Percentiles rank a stretch among this genome's conserved stretches.
Evolutionary conservation across 352 stramenopile genomes (phyloP).

Genomic region (Phytophthora rubi): DNA sequence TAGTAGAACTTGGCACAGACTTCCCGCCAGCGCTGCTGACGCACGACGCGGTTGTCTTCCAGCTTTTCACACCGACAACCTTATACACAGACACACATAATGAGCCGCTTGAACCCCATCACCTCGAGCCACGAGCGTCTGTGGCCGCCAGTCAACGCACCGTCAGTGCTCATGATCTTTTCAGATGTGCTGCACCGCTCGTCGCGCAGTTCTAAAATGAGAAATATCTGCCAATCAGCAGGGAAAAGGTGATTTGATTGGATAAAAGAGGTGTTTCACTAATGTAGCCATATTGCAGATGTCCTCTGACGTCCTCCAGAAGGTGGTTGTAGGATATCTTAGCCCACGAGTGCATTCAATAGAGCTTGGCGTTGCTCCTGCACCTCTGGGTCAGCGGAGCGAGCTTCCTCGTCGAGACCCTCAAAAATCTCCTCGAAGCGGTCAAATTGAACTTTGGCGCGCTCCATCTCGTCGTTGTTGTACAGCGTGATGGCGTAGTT

Average conservation of each 20-base stretch:
- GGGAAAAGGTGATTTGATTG: slow-evolving; percentile 4
- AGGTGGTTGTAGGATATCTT: slow-evolving; percentile 9
- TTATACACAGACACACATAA: slow-evolving; percentile 8
- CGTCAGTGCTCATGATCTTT: slow-evolving; percentile 26
- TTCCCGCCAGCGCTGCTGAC: slow-evolving; percentile 58
- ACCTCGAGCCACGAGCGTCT: not conserved
- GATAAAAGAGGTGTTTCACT: slow-evolving; percentile 14
- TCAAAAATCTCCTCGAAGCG: slow-evolving; percentile 87
- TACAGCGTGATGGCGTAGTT: slow-evolving; percentile 91
- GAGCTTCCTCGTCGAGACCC: slow-evolving; percentile 69
- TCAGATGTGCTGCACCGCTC: slow-evolving; percentile 14
- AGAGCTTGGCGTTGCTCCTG: slow-evolving; percentile 78
- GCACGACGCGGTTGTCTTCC: slow-evolving; percentile 26
- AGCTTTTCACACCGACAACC: slow-evolving; percentile 49
- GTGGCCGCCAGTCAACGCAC: slow-evolving; percentile 18
- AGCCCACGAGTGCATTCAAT: slow-evolving; percentile 71
- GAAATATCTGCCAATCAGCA: slow-evolving; percentile 22
- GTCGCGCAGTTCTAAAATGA: slow-evolving; percentile 2
- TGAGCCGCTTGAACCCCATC: slow-evolving; percentile 4
- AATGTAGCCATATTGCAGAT: slow-evolving; percentile 17
- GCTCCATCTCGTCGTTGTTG: slow-evolving; percentile 91
- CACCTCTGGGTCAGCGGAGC: slow-evolving; percentile 69
- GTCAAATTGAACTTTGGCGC: slow-evolving; percentile 83
- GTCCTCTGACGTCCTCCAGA: slow-evolving; percentile 5
- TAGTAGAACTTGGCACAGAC: slow-evolving; percentile 75